Percentiles rank a stretch among this genome's conserved stretches.
Conservation (phyloP, 1,139 yeast genomes). For the Pichia terricola region DNA sequence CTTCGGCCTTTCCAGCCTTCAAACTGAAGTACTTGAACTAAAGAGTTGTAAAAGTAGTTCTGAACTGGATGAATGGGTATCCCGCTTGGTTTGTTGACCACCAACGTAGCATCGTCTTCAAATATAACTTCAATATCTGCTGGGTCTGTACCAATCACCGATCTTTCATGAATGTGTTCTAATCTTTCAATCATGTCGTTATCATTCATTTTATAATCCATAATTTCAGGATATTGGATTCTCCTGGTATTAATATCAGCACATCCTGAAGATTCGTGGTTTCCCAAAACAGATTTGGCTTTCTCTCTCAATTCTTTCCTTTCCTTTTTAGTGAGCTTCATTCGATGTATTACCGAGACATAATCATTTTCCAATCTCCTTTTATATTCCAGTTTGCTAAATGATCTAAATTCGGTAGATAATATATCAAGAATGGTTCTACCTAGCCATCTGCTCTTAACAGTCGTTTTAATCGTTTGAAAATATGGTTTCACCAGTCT, state of each 20-base stretch:
- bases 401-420: constrained; percentile 31
- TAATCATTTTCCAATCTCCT: constrained; percentile 13
- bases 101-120: constrained; percentile 42
- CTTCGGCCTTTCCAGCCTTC: constrained; percentile 22
- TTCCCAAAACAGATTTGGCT: neutral
- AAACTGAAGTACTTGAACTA: constrained; percentile 47
- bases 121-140: constrained; percentile 32
- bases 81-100: constrained; percentile 67
- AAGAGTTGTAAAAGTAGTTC: constrained; percentile 47
- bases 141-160: constrained; percentile 19
- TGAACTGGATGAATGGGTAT: constrained; percentile 79
- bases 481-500: constrained; percentile 41
- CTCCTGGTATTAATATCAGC: neutral
- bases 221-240: constrained; percentile 8
- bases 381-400: constrained; percentile 16
- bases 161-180: constrained; percentile 59
- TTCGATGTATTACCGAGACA: constrained; percentile 11
- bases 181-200: constrained; percentile 42
- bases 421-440: constrained; percentile 36
- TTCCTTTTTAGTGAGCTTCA: constrained; percentile 1
- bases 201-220: constrained; percentile 25
- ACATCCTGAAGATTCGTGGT: neutral
- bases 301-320: neutral
- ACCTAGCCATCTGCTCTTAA: constrained; percentile 42
- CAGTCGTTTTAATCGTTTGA: constrained; percentile 30